Percentiles rank a stretch among this genome's conserved stretches.
phyloP scores from a whole-genome alignment of 2,329 filamentous ascomycete genomes.

The Remersonia thermophila region DNA sequence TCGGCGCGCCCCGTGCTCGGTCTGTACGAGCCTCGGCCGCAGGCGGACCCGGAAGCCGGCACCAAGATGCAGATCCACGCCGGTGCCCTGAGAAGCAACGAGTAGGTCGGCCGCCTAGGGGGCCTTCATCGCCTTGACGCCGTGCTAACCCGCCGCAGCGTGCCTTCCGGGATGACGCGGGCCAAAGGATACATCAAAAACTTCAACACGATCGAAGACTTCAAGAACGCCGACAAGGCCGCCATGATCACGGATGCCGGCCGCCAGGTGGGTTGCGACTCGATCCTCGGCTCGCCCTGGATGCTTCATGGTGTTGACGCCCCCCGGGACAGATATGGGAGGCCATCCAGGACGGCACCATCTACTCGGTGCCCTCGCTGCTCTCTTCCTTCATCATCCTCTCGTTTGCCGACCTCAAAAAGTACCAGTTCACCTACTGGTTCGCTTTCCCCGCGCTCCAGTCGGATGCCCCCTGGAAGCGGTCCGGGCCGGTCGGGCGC shows the following conservation, averaged over 20 bases:
- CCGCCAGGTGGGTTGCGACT: slow-evolving; percentile 47
- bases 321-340: slow-evolving; percentile 97
- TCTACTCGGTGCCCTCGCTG: slow-evolving; percentile 87
- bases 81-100: slow-evolving; percentile 69
- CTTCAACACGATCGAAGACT: slow-evolving; percentile 90
- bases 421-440: slow-evolving; percentile 96
- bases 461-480: slow-evolving; percentile 73
- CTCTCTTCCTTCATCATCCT: slow-evolving; percentile 80
- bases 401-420: slow-evolving; percentile 92
- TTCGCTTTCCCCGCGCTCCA: slow-evolving; percentile 92
- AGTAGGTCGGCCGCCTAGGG: slow-evolving; percentile 52
- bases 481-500: slow-evolving; percentile 38
- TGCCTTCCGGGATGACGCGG: slow-evolving; percentile 59
- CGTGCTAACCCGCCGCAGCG: slow-evolving; percentile 30
- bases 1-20: slow-evolving; percentile 78
- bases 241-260: slow-evolving; percentile 69
- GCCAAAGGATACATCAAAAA: slow-evolving; percentile 93
- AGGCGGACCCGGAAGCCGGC: slow-evolving; percentile 59
- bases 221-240: slow-evolving; percentile 69
- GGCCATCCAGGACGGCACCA: slow-evolving; percentile 89
- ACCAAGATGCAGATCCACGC: slow-evolving; percentile 85
- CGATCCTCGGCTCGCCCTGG: no score
- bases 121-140: background rate
- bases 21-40: slow-evolving; percentile 70
- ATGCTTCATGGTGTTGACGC: no score